Evolutionary conservation across 352 stramenopile species (phyloP), one percentile per base, ranked within the genome.

Genomic region (Phytophthora fragariae): DNA sequence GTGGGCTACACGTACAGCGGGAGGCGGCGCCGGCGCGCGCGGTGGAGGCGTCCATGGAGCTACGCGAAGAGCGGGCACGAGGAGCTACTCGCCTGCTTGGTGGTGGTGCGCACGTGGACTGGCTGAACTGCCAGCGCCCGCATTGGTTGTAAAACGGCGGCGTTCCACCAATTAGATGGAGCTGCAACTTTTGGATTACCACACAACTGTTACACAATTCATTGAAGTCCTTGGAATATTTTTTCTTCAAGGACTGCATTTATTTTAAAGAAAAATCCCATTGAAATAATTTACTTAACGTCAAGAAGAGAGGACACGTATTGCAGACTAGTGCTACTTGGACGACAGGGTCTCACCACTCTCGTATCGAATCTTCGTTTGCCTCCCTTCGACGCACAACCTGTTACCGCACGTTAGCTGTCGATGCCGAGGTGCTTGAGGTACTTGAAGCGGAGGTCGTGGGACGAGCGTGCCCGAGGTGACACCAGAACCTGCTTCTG

Each of bases 391-490:
- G 8, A 37, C 11, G 4, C 10, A 44, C 37, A 17, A 29, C 17
- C n/a, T 21, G 19, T 21, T 19, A n/a, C 61, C 49, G 54, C 31
- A 27, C 27, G 21, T 55, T 88, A 86, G 63, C 85, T 93, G 68
- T 93, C 80, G 47, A 96, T 96, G 50, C 89, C 89, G 33, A 96
- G 78, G 63, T 96, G 89, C 72, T 94, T 94, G 31, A 96, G 75
- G 64, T 96, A 96, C 75, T 96, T 94, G 75, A 96, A 95, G 19
- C 89, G 88, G 58, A 96, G 85, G 57, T 93, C 88, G 41, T 92
- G 84, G 10, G 85, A 81, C 39, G 87, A 92, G 10, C 87, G 85
- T 6, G 86, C 72, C 58, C 89, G 86, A 19, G 89, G 85, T n/a
- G 87, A 79, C 49, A 96, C 75, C 65, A 92, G 79, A 55, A 95